Evolutionary conservation across 495 filamentous ascomycete species (phyloP), one percentile per base, ranked within the genome.

Genomic region (Podospora conica): DNA sequence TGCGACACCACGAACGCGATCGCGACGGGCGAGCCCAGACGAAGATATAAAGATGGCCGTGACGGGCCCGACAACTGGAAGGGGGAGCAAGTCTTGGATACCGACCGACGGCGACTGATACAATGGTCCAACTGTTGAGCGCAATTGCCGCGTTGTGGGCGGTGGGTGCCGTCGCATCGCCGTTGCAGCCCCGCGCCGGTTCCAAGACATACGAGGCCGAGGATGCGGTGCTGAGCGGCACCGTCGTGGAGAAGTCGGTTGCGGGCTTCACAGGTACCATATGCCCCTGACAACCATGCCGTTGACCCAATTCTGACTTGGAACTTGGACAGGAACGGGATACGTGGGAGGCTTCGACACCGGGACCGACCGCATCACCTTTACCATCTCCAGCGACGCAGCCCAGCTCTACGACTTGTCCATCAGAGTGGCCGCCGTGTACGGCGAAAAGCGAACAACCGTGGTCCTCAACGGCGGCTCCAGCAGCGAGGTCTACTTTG

Each of bases 301-400:
- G 5, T 23, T 28, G 2, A 25, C 21, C 18, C 29, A 31, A 63
- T 2, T 1, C 55, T 53, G 23, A 60, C 48, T 11, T 11, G 6
- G 22, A 10, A 4, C 33, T n/a, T n/a, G n/a, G n/a, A n/a, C 67
- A 72, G 79, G 80, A 8, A 77, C 73, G 23, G 80, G 80, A 3
- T 82, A 82, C 57, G 78, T 81, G 6, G 73, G 68, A 3, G 75
- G 79, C 21, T 80, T 82, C 56, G 78, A 80, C 54, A 64, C 71
- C 7, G 66, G 64, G 9, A 56, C 69, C 11, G 80, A 82, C 68
- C 78, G 75, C 31, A 68, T 82, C 56, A 80, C 77, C 11, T 79
- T 82, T 66, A 68, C 31, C 1, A 48, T 80, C 31, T 55, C 60
- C 67, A 76, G 71, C 66, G 60, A 29, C 58, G 70, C 66, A 7